phyloP scores from a whole-genome alignment of 768 basidiomycete genomes.

The Auricularia heimuer region DNA sequence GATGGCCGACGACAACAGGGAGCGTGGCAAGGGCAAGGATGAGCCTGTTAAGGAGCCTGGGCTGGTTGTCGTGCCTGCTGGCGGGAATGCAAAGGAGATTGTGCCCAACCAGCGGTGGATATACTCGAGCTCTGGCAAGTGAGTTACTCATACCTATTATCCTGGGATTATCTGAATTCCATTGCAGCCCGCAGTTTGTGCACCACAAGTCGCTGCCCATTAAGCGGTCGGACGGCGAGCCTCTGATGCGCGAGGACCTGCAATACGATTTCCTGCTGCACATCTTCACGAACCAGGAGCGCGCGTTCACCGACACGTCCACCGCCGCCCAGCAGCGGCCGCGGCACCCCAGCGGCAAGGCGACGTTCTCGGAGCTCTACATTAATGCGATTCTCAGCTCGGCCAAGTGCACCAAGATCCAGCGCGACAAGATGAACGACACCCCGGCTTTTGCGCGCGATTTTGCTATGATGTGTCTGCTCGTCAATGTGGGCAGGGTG shows the following conservation, averaged over 20 bases:
- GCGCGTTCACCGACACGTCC: conserved; percentile 46
- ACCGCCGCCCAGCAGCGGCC: conserved; percentile 41
- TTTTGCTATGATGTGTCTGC: conserved; percentile 63
- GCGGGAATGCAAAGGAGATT: no score
- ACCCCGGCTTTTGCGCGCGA: conserved; percentile 52
- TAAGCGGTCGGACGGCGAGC: conserved; percentile 42
- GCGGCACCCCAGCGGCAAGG: conserved; percentile 28
- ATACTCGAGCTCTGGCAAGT: no score
- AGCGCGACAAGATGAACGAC: conserved; percentile 64
- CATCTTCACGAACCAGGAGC: conserved; percentile 63
- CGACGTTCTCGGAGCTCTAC: conserved; percentile 78
- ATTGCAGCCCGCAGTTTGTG: neutral
- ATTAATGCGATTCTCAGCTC: conserved; percentile 70
- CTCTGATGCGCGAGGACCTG: conserved; percentile 55
- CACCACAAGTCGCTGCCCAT: conserved; percentile 1
- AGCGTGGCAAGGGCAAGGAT: no score
- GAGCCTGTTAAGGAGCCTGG: no score
- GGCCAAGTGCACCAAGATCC: conserved; percentile 55
- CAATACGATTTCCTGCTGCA: conserved; percentile 73
- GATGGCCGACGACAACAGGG: no score
- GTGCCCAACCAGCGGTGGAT: no score
- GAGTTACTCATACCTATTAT: no score
- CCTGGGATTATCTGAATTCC: neutral
- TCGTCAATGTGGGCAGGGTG: conserved; percentile 71
- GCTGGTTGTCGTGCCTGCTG: no score